Evolutionary conservation across 2,329 filamentous ascomycete genomes (phyloP), one percentile per base, ranked within the genome.

Genomic region (Botrytis fragariae): DNA sequence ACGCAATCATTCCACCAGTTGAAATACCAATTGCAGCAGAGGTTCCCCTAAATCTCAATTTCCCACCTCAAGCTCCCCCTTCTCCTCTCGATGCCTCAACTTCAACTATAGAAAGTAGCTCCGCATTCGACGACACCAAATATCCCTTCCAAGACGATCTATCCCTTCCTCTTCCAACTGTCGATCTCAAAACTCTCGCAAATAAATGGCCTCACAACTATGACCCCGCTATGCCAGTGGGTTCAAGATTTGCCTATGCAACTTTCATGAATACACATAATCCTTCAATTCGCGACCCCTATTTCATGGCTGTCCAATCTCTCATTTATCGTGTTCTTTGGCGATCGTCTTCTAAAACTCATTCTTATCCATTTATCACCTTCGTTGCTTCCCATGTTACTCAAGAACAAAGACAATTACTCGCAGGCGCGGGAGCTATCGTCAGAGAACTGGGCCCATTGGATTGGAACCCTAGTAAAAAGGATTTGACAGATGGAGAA

Each of bases 171-270:
- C 54, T 69, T 9, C 54, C 63, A 5, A 62, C 39, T 22, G 20
- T 59, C 25, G 35, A 69, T 42, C 63, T 72, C 44, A 35, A 57
- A 29, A 51, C 6, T 12, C 48, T 69, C 57, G 48, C 51, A 37
- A 12, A 32, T 3, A 37, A 61, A 51, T 69, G 64, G 63, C 71
- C 71, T n/a, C 71, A 62, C 71, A 72, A 69, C n/a, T 72, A 72
- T 22, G 48, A 72, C 37, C 63, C 63, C 35, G 59, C 63, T 7
- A 9, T 6, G 93, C 93, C 63, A 1, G 9, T 54, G 8, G 57
- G 35, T 45, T 45, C 67, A 18, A 25, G 44, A 20, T 72, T 35
- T 45, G 70, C 70, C 45, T 76, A 74, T 54, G 69, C 75, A 29
- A 74, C 75, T 10, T 74, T 74, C 35, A 74, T 75, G 69, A 74